Conservation (phyloP, 352 stramenopile species). For the Phytophthora crassamura region DNA sequence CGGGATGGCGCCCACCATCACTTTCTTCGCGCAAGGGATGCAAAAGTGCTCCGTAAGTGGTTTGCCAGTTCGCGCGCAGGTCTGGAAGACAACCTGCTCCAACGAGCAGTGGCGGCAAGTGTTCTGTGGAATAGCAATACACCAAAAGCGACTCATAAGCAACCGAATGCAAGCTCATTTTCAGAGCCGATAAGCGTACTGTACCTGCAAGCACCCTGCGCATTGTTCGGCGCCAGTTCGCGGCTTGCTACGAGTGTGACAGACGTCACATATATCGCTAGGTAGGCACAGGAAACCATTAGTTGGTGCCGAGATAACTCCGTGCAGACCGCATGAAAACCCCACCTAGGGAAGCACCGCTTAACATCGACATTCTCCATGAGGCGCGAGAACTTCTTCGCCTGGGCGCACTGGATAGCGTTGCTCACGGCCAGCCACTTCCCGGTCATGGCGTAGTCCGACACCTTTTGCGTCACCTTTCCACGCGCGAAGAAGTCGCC, state of each 20-base stretch:
- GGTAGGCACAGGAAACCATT: neutral
- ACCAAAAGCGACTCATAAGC: too few relatives aligned
- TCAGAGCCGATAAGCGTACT: neutral
- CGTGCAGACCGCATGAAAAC: neutral
- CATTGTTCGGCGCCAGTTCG: slow-evolving; percentile 26
- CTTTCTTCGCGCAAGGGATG: slow-evolving; percentile 37
- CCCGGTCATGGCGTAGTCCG: slow-evolving; percentile 47
- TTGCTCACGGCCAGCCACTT: slow-evolving; percentile 47
- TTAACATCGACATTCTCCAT: slow-evolving; percentile 30
- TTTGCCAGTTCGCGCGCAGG: slow-evolving; percentile 29
- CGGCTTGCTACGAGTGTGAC: slow-evolving; percentile 26
- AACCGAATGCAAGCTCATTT: neutral
- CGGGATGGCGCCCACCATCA: slow-evolving; percentile 2
- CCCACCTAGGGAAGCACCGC: slow-evolving; percentile 28
- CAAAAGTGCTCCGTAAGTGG: slow-evolving; percentile 39
- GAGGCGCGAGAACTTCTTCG: slow-evolving; percentile 35
- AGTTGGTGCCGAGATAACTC: too few relatives aligned
- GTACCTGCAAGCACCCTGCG: slow-evolving; percentile 37
- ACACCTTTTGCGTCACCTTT: slow-evolving; percentile 37
- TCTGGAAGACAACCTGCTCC: slow-evolving; percentile 33
- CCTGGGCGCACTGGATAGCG: slow-evolving; percentile 32
- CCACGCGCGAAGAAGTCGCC: slow-evolving; percentile 40
- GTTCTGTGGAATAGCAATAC: slow-evolving; percentile 22
- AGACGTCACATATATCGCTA: slow-evolving; percentile 43
- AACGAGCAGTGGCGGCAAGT: slow-evolving; percentile 38